These are phyloP conservation scores for Aspergillus taichungensis DNA, from an alignment of 495 filamentous ascomycete species.

Conservation along the genomic window DNA sequence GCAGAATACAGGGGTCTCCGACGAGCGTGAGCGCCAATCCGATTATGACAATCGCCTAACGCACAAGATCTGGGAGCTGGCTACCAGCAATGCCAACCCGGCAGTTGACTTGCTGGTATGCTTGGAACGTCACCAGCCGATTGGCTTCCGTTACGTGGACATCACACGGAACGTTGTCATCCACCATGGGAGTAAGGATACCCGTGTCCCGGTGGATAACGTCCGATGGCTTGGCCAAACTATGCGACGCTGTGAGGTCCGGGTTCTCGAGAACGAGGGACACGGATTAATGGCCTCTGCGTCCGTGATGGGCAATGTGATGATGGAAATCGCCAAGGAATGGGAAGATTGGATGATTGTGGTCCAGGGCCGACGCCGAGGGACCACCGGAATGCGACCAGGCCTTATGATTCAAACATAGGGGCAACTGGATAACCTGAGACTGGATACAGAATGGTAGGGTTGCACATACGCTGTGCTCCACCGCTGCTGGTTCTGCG, in stretches of 20 bases:
- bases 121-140: constrained; percentile 80
- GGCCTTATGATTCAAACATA: constrained; percentile 14
- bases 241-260: constrained; percentile 87
- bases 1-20: constrained; percentile 15
- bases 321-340: constrained; percentile 88
- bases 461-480: neutral
- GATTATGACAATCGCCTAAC: constrained; percentile 83
- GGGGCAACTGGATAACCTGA: neutral
- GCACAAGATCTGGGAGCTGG: constrained; percentile 88
- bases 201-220: constrained; percentile 88
- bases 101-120: constrained; percentile 90
- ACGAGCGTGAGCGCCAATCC: constrained; percentile 58
- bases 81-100: constrained; percentile 86
- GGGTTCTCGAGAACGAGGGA: constrained; percentile 84
- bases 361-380: constrained; percentile 41
- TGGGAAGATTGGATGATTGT: constrained; percentile 88
- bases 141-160: constrained; percentile 95
- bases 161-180: constrained; percentile 86
- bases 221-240: constrained; percentile 88
- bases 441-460: neutral
- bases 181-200: constrained; percentile 87
- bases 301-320: constrained; percentile 78
- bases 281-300: constrained; percentile 97
- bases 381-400: constrained; percentile 19
- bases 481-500: constrained; percentile 24